A percentile compares a stretch with the other conserved stretches of the same genome.
Evolutionary conservation across 371 early-diverging fungal genomes (phyloP).

Genomic region (Mucor indicus): DNA sequence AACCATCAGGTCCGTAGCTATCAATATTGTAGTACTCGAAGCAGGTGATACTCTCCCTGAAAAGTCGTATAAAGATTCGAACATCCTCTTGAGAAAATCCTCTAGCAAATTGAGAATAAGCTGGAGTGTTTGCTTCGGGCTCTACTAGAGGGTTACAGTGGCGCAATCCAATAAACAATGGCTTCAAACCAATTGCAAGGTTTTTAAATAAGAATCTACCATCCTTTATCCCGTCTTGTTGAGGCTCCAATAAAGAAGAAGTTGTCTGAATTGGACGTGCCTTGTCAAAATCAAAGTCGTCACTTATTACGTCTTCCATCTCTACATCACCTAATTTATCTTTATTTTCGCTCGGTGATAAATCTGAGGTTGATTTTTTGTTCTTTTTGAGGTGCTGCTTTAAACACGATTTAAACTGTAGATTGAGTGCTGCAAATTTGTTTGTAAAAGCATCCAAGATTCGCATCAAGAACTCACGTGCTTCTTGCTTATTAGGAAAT

Average conservation of each 20-base stretch:
- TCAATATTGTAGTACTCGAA: constrained; percentile 86
- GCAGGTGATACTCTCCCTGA: constrained; percentile 83
- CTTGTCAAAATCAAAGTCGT: constrained; percentile 70
- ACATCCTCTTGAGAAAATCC: constrained; percentile 73
- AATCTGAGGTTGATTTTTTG: constrained; percentile 1
- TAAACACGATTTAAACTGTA: constrained; percentile 52
- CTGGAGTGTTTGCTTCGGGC: constrained; percentile 26
- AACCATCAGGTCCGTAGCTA: constrained; percentile 55
- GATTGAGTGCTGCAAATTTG: constrained; percentile 75
- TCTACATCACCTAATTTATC: constrained; percentile 55
- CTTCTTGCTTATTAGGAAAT: constrained; percentile 61
- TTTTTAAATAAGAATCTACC: constrained; percentile 82
- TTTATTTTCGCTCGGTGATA: neutral
- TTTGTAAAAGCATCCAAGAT: constrained; percentile 81
- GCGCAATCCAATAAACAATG: constrained; percentile 74
- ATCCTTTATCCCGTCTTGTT: constrained; percentile 74
- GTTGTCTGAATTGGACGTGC: constrained; percentile 77
- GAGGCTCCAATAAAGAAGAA: constrained; percentile 56
- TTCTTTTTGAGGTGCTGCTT: constrained; percentile 51
- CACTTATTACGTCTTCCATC: constrained; percentile 54
- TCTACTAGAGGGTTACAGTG: constrained; percentile 64
- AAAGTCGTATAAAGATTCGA: constrained; percentile 63
- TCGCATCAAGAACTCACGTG: constrained; percentile 76
- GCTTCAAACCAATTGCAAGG: constrained; percentile 84
- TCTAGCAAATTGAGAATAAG: constrained; percentile 45